These are phyloP conservation scores for Aspergillus bridgeri DNA, from an alignment of 495 filamentous ascomycete genomes.

Conservation along the genomic window DNA sequence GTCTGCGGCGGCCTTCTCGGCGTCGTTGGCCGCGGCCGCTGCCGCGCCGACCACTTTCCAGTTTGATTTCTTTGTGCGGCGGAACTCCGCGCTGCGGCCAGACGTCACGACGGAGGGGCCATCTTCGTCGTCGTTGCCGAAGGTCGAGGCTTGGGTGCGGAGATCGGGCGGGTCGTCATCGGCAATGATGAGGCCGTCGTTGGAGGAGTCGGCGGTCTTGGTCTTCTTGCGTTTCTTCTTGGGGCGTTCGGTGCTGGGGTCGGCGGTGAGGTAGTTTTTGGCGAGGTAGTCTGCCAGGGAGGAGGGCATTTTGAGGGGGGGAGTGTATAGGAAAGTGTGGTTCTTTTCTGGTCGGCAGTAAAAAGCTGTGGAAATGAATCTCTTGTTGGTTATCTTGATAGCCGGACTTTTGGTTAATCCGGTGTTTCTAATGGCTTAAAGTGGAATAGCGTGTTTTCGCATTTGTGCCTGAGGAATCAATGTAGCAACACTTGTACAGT, in stretches of 20 bases:
- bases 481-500: too few species aligned
- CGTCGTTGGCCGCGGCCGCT: constrained; percentile 29
- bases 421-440: not conserved
- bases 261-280: constrained; percentile 87
- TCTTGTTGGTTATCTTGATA: not conserved
- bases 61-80: constrained; percentile 67
- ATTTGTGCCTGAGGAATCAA: too few species aligned
- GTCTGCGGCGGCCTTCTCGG: constrained; percentile 68
- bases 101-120: constrained; percentile 47
- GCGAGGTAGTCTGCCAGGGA: constrained; percentile 83
- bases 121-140: constrained; percentile 46
- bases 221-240: constrained; percentile 82
- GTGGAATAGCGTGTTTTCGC: not conserved
- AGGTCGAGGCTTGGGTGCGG: constrained; percentile 38
- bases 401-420: not conserved
- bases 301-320: constrained; percentile 25
- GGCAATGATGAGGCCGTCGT: constrained; percentile 73
- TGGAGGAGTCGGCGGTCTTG: constrained; percentile 56
- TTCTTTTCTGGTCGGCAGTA: not conserved
- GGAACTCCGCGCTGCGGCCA: constrained; percentile 62
- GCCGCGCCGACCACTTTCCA: constrained; percentile 70
- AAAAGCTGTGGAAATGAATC: constrained; percentile 3
- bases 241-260: constrained; percentile 54
- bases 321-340: not conserved
- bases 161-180: constrained; percentile 86